phyloP scores from a whole-genome alignment of 106 monocot genomes.

The Posidonia australis region DNA sequence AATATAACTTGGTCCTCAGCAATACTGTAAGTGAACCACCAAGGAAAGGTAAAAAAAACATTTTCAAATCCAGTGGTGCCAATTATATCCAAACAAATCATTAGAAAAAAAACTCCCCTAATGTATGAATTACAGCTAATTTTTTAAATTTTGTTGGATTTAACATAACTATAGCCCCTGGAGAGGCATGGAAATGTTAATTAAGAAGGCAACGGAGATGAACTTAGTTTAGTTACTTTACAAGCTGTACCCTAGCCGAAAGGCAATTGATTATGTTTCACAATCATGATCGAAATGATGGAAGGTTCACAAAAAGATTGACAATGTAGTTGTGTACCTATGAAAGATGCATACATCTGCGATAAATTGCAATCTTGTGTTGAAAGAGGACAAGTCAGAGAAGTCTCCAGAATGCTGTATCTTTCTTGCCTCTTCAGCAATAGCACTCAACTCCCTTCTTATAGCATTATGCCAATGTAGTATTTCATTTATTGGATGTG shows the following conservation, averaged over 20 bases:
- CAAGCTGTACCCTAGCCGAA: neutral
- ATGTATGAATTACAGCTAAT: too few species aligned
- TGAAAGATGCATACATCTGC: conserved; percentile 97
- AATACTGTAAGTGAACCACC: conserved; percentile 41
- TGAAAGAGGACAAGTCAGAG: conserved; percentile 70
- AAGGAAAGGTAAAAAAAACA: conserved; percentile 1
- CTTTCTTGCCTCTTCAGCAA: conserved; percentile 77
- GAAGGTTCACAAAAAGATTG: neutral
- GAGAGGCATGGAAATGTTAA: too few species aligned
- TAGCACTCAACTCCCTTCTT: conserved; percentile 67
- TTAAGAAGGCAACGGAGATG: too few species aligned
- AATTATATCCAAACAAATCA: conserved; percentile 7
- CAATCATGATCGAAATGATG: neutral
- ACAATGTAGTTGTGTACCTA: conserved; percentile 31
- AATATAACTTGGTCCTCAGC: conserved; percentile 99
- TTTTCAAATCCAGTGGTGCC: neutral
- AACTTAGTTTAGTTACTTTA: too few species aligned
- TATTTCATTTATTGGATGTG: conserved; percentile 89
- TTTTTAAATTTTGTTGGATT: too few species aligned
- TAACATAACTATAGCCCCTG: too few species aligned
- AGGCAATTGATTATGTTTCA: neutral
- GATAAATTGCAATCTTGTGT: conserved; percentile 85
- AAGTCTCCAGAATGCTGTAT: conserved; percentile 80
- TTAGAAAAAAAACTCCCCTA: neutral
- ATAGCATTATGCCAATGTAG: conserved; percentile 97